These are phyloP conservation scores for Ophiostoma triangulosporum DNA, from an alignment of 2,329 filamentous ascomycete genomes.

Conservation along the genomic window DNA sequence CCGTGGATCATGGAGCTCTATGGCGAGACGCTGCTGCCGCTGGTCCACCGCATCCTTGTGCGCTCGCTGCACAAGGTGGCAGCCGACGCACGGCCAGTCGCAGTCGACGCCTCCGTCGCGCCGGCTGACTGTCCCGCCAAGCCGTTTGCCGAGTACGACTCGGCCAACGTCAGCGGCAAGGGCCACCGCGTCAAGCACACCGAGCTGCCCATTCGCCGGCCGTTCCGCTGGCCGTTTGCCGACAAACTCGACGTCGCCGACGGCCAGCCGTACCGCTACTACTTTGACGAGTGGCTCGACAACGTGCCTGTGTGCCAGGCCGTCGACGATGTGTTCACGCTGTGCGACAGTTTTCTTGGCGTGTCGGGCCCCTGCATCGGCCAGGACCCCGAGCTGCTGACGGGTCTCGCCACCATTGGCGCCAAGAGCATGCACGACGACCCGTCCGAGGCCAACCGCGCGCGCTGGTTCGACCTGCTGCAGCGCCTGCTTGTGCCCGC, in stretches of 20 bases:
- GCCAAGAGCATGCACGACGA: slow-evolving; percentile 60
- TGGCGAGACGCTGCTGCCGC: slow-evolving; percentile 58
- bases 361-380: slow-evolving; percentile 82
- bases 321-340: slow-evolving; percentile 78
- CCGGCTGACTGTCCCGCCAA: slow-evolving; percentile 27
- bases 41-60: slow-evolving; percentile 72
- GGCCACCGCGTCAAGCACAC: slow-evolving; percentile 49
- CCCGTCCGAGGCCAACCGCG: slow-evolving; percentile 51
- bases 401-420: slow-evolving; percentile 78
- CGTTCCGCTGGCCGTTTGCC: slow-evolving; percentile 70
- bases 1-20: slow-evolving; percentile 84
- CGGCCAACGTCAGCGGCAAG: slow-evolving; percentile 36
- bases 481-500: slow-evolving; percentile 77
- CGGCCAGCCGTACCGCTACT: slow-evolving; percentile 74
- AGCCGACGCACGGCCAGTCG: slow-evolving; percentile 29
- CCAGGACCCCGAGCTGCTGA: slow-evolving; percentile 61
- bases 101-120: slow-evolving; percentile 8
- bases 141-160: slow-evolving; percentile 40
- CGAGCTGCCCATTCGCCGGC: slow-evolving; percentile 48
- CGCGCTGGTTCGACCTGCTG: slow-evolving; percentile 74
- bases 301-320: slow-evolving; percentile 84
- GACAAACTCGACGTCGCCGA: slow-evolving; percentile 66
- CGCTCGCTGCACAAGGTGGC: slow-evolving; percentile 68
- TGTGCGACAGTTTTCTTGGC: slow-evolving; percentile 75
- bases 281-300: slow-evolving; percentile 95